A percentile compares a stretch with the other conserved stretches of the same genome.
Conservation (phyloP, 768 basidiomycete species). For the Termitomyces sp. region DNA sequence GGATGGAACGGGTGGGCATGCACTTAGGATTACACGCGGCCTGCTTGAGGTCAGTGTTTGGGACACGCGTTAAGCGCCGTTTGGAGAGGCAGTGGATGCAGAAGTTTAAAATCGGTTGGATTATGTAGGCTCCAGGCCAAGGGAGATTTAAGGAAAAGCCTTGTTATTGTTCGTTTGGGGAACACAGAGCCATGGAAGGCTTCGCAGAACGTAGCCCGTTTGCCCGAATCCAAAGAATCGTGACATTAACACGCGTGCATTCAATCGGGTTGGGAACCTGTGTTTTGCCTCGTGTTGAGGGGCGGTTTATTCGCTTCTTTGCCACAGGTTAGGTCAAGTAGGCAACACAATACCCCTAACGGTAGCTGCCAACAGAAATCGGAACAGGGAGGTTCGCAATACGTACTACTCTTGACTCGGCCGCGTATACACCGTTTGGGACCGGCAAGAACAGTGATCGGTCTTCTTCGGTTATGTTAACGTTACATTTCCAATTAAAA, state of each 20-base stretch:
- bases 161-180: slow-evolving; percentile 36
- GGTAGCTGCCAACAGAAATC: slow-evolving; percentile 6
- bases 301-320: slow-evolving; percentile 19
- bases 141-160: slow-evolving; percentile 30
- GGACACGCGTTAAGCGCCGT: slow-evolving; percentile 27
- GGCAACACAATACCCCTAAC: slow-evolving; percentile 11
- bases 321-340: slow-evolving; percentile 4
- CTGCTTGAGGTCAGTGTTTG: slow-evolving; percentile 30
- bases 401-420: slow-evolving; percentile 16
- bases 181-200: slow-evolving; percentile 22
- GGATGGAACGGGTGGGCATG: slow-evolving; percentile 43
- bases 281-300: slow-evolving; percentile 32
- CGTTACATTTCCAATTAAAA: slow-evolving; percentile 16
- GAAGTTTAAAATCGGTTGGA: slow-evolving; percentile 17
- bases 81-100: slow-evolving; percentile 14
- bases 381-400: slow-evolving; percentile 11
- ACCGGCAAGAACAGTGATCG: slow-evolving; percentile 17
- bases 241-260: slow-evolving; percentile 28
- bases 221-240: slow-evolving; percentile 20
- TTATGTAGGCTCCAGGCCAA: slow-evolving; percentile 17
- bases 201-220: slow-evolving; percentile 26
- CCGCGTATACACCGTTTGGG: slow-evolving; percentile 16
- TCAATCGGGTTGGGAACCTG: slow-evolving; percentile 31
- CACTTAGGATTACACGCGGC: slow-evolving; percentile 43
- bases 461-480: slow-evolving; percentile 19